Evolutionary conservation across 805 yeast genomes (phyloP), one percentile per base, ranked within the genome.

Genomic region (Pichia eremophila): DNA sequence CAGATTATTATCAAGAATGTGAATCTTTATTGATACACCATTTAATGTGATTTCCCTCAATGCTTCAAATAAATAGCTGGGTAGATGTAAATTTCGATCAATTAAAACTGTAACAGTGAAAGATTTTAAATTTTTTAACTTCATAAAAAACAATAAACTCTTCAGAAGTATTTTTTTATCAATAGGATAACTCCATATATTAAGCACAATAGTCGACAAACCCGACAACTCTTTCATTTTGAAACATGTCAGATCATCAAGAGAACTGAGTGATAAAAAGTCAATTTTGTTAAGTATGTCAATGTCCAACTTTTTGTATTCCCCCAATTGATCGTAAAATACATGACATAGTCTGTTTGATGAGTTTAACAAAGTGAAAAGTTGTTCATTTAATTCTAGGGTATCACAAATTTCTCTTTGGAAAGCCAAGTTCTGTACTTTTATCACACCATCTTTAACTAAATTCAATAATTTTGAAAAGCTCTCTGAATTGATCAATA

Each of bases 1-100:
- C 12, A 47, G 27, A 44, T 43, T 37, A 37, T 47, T 47, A 35
- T 47, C 50, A 11, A 47, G 15, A 4, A 47, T 43, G 19, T 43
- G 4, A n/a, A 47, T 43, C 18, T 15, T 17, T 12, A 40, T 36
- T n/a, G 35, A 17, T 5, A 43, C 18, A 15, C 25, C 36, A 7
- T 35, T 42, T 2, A 5, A 10, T 2, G 44, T 35, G 11, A 47
- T 14, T 31, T 35, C 25, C 10, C 34, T 32, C 11, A 47, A 39
- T 14, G 44, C 41, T 10, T 40, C 44, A 27, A 43, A 28, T 15
- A 47, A 22, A 35, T 39, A 47, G 8, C 34, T 8, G 1, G 46
- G 46, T 29, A 47, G 34, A 28, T 43, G 44, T 5, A 47, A 35
- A 8, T 29, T 4, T 8, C 14, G 32, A 29, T 29, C 50, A 40